Evolutionary conservation across 805 yeast species (phyloP).

Genomic region (Scheffersomyces ergatensis): DNA sequence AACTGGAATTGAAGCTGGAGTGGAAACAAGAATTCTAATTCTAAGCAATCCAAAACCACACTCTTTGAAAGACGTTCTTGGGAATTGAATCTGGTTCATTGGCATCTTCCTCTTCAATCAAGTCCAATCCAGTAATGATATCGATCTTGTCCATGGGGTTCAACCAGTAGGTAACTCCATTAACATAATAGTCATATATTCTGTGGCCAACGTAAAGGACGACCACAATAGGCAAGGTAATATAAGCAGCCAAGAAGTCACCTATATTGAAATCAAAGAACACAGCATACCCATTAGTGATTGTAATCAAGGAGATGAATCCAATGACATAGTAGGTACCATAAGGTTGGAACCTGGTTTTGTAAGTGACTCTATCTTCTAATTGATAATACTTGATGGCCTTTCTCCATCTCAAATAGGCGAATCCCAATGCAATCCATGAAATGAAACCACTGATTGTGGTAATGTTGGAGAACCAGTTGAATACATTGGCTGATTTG

Average conservation of each 20-base stretch:
- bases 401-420: constrained; percentile 62
- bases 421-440: constrained; percentile 54
- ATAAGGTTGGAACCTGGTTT: constrained; percentile 54
- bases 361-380: constrained; percentile 56
- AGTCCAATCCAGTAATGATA: constrained; percentile 56
- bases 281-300: constrained; percentile 74
- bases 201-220: constrained; percentile 60
- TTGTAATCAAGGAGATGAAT: constrained; percentile 48
- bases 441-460: constrained; percentile 67
- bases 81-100: constrained; percentile 35
- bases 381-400: constrained; percentile 56
- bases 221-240: constrained; percentile 58
- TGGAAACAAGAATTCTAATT: too few species aligned
- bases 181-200: constrained; percentile 32
- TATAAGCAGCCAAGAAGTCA: constrained; percentile 70
- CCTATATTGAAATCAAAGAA: constrained; percentile 56
- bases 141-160: constrained; percentile 59
- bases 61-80: constrained; percentile 36
- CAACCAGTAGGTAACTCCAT: constrained; percentile 34
- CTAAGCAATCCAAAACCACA: constrained; percentile 52
- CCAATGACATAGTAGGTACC: constrained; percentile 54
- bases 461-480: constrained; percentile 64
- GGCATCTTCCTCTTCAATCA: constrained; percentile 54
- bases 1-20: too few species aligned
- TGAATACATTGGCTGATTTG: constrained; percentile 52